Conservation (phyloP, 1,284 basidiomycete genomes). For the Tremellales sp. region DNA sequence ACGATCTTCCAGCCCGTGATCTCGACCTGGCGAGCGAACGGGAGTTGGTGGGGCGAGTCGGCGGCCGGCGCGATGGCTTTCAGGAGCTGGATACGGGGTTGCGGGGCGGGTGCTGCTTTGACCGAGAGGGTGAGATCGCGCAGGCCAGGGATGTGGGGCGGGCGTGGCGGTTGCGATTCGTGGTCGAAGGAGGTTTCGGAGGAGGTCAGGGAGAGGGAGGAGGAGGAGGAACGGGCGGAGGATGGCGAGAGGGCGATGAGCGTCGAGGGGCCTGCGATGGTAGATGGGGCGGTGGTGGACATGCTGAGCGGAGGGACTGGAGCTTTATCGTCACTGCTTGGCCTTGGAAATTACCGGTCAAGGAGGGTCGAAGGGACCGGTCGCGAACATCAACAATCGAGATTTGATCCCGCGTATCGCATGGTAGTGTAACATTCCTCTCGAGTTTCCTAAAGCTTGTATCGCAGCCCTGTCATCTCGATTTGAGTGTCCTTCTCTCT, state of each 20-base stretch:
- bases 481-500: too few species aligned
- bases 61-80: neutral
- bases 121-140: neutral
- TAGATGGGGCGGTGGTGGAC: neutral
- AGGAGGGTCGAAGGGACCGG: too few species aligned
- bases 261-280: neutral
- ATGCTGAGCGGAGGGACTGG: too few species aligned
- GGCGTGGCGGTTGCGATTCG: neutral
- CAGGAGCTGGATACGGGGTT: neutral
- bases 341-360: too few species aligned
- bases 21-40: constrained; percentile 35
- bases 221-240: neutral
- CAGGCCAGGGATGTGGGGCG: neutral
- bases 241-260: neutral
- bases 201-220: neutral
- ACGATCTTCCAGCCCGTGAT: constrained; percentile 42
- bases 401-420: too few species aligned
- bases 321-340: too few species aligned
- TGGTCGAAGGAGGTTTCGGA: constrained; percentile 2
- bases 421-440: too few species aligned
- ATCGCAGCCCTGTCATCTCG: too few species aligned
- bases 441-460: too few species aligned
- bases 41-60: neutral
- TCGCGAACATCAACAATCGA: too few species aligned
- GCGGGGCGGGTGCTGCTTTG: neutral